phyloP scores from a whole-genome alignment of 2,329 filamentous ascomycete species.

The Keithomyces neogunnii region DNA sequence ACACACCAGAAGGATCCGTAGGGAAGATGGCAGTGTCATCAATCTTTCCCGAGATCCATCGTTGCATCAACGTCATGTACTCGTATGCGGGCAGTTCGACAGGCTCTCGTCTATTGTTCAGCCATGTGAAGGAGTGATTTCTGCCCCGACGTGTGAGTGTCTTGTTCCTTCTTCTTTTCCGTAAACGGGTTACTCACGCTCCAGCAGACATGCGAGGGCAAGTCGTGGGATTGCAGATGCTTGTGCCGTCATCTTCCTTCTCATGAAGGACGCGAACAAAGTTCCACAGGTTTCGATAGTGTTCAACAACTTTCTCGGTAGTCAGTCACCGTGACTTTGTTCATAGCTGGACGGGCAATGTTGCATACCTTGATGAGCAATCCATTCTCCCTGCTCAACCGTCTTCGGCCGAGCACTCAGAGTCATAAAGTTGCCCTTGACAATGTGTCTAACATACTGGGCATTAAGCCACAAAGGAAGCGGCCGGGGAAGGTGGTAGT shows the following conservation, averaged over 20 bases:
- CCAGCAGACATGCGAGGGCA: conserved; percentile 95
- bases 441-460: conserved; percentile 73
- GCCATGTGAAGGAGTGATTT: conserved; percentile 96
- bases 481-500: conserved; percentile 57
- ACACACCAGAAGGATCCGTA: conserved; percentile 66
- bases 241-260: conserved; percentile 66
- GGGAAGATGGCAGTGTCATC: conserved; percentile 86
- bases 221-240: conserved; percentile 74
- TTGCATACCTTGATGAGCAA: conserved; percentile 78
- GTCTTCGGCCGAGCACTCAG: conserved; percentile 87
- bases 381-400: conserved; percentile 90
- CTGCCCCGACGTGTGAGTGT: conserved; percentile 21
- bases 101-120: conserved; percentile 78
- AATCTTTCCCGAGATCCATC: conserved; percentile 95
- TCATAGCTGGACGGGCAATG: neutral
- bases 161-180: neutral
- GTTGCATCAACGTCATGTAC: conserved; percentile 92
- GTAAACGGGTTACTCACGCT: conserved; percentile 52
- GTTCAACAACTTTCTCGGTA: conserved; percentile 67
- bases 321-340: conserved; percentile 4
- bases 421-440: conserved; percentile 97
- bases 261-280: conserved; percentile 86
- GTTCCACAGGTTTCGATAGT: conserved; percentile 80
- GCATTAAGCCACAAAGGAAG: conserved; percentile 69
- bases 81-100: conserved; percentile 88